These are phyloP conservation scores for Filobasidium wieringae DNA, from an alignment of 768 basidiomycete genomes.

Conservation along the genomic window DNA sequence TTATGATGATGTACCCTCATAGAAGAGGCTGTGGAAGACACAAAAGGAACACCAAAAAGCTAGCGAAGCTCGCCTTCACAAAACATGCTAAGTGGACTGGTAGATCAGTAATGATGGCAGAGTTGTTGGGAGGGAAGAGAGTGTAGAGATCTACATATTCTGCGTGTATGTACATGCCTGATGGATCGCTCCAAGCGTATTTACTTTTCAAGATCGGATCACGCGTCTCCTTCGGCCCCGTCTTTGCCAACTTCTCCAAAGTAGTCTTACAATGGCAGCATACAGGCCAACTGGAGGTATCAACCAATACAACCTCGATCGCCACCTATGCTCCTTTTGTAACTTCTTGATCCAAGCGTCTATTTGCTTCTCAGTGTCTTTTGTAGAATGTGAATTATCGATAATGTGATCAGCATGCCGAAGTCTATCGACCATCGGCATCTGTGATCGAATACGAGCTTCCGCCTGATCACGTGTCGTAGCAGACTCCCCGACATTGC, in stretches of 20 bases:
- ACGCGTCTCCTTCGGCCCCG: no score
- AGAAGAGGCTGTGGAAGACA: no score
- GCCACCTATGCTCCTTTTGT: slow-evolving; percentile 39
- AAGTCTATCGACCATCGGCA: slow-evolving; percentile 66
- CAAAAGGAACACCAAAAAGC: no score
- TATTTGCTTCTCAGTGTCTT: slow-evolving; percentile 54
- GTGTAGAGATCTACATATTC: no score
- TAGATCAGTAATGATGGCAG: no score
- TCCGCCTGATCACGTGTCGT: slow-evolving; percentile 55
- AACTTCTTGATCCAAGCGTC: slow-evolving; percentile 44
- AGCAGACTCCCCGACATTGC: slow-evolving; percentile 44
- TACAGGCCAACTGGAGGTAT: slow-evolving; percentile 43
- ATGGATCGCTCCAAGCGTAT: no score
- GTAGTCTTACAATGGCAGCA: slow-evolving; percentile 21
- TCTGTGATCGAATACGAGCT: slow-evolving; percentile 64
- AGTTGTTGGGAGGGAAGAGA: no score
- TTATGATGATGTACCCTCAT: no score
- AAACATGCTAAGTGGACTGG: no score
- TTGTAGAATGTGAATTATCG: slow-evolving; percentile 70
- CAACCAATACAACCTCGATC: slow-evolving; percentile 44
- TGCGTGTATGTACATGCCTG: no score
- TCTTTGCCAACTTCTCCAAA: slow-evolving; percentile 17
- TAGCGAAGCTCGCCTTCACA: no score
- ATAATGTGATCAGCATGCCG: slow-evolving; percentile 73
- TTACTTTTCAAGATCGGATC: no score